phyloP scores from a whole-genome alignment of 331 rosid genomes.

The Pyrus hybrid region DNA sequence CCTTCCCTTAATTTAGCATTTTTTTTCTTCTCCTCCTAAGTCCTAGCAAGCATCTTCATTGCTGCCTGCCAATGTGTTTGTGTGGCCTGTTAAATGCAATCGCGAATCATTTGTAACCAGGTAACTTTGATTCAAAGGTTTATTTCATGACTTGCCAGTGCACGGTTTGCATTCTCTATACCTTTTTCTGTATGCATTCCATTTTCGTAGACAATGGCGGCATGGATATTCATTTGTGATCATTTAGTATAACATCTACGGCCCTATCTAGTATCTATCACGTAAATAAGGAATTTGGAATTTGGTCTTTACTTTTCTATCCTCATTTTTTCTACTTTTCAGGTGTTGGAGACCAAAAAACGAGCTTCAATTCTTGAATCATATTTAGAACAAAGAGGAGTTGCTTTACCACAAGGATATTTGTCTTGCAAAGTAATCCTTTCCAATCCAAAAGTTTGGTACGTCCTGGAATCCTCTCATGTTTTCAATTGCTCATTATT shows the following conservation, averaged over 20 bases:
- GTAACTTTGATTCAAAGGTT: neutral
- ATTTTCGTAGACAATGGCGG: neutral
- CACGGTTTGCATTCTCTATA: neutral
- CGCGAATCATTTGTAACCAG: neutral
- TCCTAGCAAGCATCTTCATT: neutral
- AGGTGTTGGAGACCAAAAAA: constrained; percentile 65
- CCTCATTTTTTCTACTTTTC: neutral
- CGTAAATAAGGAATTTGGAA: no score
- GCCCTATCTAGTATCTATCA: no score
- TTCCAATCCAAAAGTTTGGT: constrained; percentile 75
- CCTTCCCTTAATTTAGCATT: neutral
- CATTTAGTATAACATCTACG: neutral
- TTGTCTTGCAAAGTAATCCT: constrained; percentile 71
- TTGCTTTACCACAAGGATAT: constrained; percentile 57
- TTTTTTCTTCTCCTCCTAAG: neutral
- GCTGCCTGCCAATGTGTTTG: no score
- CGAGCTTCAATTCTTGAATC: constrained; percentile 73
- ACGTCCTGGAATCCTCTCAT: constrained; percentile 16
- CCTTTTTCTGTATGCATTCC: neutral
- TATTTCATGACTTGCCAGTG: neutral
- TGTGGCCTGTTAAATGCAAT: neutral
- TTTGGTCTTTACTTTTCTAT: no score
- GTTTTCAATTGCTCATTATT: neutral
- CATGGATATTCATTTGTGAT: neutral
- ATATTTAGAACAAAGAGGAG: constrained; percentile 88